Base-by-base conservation (phyloP, 306 rosid genomes). In the Cicer chorassanicum region DNA sequence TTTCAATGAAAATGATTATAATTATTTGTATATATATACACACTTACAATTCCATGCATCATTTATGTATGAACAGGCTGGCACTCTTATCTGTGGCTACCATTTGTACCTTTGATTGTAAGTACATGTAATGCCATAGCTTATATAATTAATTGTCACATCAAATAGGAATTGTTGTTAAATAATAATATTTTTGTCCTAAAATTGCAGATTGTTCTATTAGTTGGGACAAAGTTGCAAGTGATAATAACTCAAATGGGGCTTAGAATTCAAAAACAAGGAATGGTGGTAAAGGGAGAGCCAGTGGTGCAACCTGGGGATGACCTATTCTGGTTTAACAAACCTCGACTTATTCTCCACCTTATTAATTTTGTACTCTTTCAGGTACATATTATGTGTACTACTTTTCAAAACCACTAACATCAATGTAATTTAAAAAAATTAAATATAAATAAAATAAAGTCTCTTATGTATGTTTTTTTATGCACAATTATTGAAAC, bases 221-320 rank as follows among this genome's bases (percentile, higher is more conserved):
- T 91, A 69, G 97, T 94, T 36, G 98, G 98, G 36, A 92, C 93
- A 9, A 92, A 94, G 79, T 78, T 94, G 61, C 96, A 94, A 41
- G 93, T 90, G 70, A 91, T 94, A n/a, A 88, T 94, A 78, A 92
- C 97, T 14, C 83, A 90, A 57, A 92, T 94, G 99, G 99, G 91
- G 1, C 81, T 88, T 5, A 76, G 88, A 56, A 88, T 91, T 15
- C 80, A 83, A 59, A 86, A 87, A 72, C 83, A 97, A 76, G 97
- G 97, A 82, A 94, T 82, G 60, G 93, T 94, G 1, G 87, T 94
- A 16, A 88, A 84, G 83, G 99, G 99, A 0, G 83, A 80, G 13
- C 97, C 93, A 0, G 88, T 90, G 78, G 99, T 94, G 5, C 87
- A 91, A 44, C 96, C 82, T 1, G 95, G 95, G 3, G 97, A 94